phyloP scores from a whole-genome alignment of 306 rosid species.

The Prinsepia uniflora region DNA sequence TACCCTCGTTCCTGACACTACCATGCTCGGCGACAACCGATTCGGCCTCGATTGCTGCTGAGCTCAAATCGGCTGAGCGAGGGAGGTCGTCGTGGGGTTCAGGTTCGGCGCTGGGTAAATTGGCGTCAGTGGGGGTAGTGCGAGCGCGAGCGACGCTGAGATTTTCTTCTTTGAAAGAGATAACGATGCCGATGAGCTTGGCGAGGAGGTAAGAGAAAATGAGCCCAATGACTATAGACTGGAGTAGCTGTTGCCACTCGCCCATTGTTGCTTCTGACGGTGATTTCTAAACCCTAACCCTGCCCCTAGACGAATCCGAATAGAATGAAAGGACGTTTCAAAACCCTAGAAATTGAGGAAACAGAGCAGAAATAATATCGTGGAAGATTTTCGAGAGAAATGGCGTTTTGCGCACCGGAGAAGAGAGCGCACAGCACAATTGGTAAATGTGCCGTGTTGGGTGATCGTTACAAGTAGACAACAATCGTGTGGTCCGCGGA shows the following conservation, averaged over 20 bases:
- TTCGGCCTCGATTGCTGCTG: conserved; percentile 41
- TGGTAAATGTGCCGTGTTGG: neutral
- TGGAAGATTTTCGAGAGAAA: conserved; percentile 5
- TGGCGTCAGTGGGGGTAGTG: neutral
- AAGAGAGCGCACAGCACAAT: neutral
- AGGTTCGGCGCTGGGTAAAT: neutral
- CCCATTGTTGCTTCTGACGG: conserved; percentile 17
- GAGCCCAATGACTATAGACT: conserved; percentile 74
- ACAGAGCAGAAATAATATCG: conserved; percentile 1
- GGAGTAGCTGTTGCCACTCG: conserved; percentile 85
- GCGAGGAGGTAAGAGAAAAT: conserved; percentile 94
- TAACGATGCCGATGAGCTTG: conserved; percentile 77
- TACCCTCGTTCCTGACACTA: conserved; percentile 63
- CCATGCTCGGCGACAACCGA: conserved; percentile 90
- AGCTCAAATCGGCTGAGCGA: conserved; percentile 14
- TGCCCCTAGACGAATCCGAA: neutral
- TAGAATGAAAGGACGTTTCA: neutral
- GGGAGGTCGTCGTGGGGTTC: conserved; percentile 3
- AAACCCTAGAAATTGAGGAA: conserved; percentile 36
- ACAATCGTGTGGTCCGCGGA: conserved; percentile 7
- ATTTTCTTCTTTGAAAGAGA: conserved; percentile 83
- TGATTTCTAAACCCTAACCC: conserved; percentile 6
- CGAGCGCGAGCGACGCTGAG: conserved; percentile 49
- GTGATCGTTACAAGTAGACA: neutral
- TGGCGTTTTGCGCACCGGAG: conserved; percentile 21